Base-by-base conservation (phyloP, 108 stramenopile genomes). In the Cyclotella cryptica region DNA sequence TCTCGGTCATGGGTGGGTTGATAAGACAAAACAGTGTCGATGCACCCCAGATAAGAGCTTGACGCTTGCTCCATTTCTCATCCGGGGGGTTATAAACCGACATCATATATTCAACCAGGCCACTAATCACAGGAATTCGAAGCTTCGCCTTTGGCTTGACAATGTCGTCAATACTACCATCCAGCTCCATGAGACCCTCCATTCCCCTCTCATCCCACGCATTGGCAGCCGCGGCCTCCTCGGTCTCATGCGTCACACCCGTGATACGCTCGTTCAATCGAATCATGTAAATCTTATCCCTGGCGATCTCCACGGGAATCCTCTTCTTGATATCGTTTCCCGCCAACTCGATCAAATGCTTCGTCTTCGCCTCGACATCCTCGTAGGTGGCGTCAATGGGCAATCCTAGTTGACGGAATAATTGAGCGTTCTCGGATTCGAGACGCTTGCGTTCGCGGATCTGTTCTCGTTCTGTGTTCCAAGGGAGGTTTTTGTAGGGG, bases 201-300 rank as follows among this genome's bases (percentile, higher is more conserved):
- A 72, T 78, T 74, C 85, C 88, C 74, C 78, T 81, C 39, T 68
- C 72, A 72, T 89, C 90, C 67, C 21, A 17, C 54, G 10, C 72
- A 82, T 22, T 66, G 63, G 10, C 83, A 81, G 74, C 87, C 83
- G 28, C 86, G 82, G 41, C 90, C 49, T 91, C 91, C 57, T 79
- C 85, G 58, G 72, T 80, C 41, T 80, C 80, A 15, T 57, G 62
- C 39, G 75, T 44, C 69, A 92, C 76, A 12, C 91, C 88, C 30
- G 87, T 86, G 43, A 93, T 61, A 12, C 92, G 75, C 66, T 90
- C 92, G 59, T 92, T 88, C 78, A 96, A 78, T 71, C 91, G 89
- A 61, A 93, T 85, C 69, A 92, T 87, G 80, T 93, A 85, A 67
- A 96, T 96, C 59, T 90, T 91, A 70, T 96, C 94, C 74, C 91